Evolutionary conservation across 1,284 basidiomycete species (phyloP), one percentile per base, ranked within the genome.

Genomic region (Leccinum solheimii): DNA sequence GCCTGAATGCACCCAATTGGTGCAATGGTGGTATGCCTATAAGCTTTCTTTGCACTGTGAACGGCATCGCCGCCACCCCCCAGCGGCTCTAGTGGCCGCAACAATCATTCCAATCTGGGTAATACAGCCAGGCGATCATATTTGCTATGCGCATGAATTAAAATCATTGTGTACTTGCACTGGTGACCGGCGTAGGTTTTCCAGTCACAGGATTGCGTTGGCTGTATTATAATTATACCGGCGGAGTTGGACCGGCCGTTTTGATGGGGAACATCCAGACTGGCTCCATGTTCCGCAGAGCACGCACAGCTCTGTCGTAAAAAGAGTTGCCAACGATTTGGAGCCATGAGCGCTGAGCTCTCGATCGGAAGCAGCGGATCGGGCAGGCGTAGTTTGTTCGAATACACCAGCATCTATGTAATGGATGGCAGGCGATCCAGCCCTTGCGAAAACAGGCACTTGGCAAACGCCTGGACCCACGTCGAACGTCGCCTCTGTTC

Each of bases 61-160:
- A n/a, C 40, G 9, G 16, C 38, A 40, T 40, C 16, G 16, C 13
- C 32, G 10, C 34, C 34, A 5, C 4, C 13, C 34, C 16, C 38
- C 38, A n/a, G 38, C 38, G 38, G 38, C 16, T 52, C 30, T 19
- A 19, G 43, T 45, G 36, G 38, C 34, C 52, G n/a, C 59, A 61
- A 27, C 40, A 21, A 54, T 55, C 59, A 36, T 32, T 38, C 40
- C 38, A 54, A 34, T 38, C 40, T 10, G 14, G 40, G 16, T n/a
- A 43, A 43, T 45, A 19, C 40, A 19, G n/a, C 9, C 10, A 21
- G 43, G 43, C 19, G 56, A 57, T 67, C 63, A 56, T 38, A 27
- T 52, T 58, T 43, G 58, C 64, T 63, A 48, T 68, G 66, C 43
- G 21, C 45, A 5, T 23, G 19, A 38, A 62, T 51, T 56, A 63